Conservation (phyloP, 257 asterid genomes). For the Thymus quinquecostatus region DNA sequence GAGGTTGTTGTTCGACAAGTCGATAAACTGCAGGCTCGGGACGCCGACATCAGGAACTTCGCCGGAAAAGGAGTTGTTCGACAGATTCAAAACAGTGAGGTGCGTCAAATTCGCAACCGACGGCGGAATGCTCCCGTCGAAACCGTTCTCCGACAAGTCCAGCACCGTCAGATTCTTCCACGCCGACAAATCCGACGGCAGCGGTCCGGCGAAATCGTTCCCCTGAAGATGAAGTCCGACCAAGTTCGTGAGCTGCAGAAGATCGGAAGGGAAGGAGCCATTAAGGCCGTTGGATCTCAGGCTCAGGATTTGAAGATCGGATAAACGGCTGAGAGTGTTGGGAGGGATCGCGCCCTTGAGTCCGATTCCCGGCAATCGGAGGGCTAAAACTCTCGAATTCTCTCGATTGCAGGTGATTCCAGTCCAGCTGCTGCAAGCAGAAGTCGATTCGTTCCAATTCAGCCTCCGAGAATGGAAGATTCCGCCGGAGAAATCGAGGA, state of each 20-base stretch:
- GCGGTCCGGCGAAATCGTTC: conserved; percentile 46
- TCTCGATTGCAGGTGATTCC: conserved; percentile 50
- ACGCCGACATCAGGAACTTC: conserved; percentile 48
- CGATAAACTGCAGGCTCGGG: conserved; percentile 46
- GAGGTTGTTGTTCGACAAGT: conserved; percentile 56
- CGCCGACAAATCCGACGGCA: conserved; percentile 46
- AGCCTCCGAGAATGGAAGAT: conserved; percentile 38
- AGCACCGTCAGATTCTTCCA: conserved; percentile 50
- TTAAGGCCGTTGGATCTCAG: conserved; percentile 50
- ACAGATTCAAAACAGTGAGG: conserved; percentile 42
- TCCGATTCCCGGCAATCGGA: conserved; percentile 53
- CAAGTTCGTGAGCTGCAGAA: conserved; percentile 42
- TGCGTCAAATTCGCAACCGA: conserved; percentile 44
- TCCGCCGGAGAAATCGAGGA: conserved; percentile 46
- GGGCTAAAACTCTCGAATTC: conserved; percentile 40
- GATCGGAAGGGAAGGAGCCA: conserved; percentile 55
- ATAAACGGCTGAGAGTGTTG: conserved; percentile 52
- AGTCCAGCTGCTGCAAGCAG: conserved; percentile 51
- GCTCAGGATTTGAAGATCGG: conserved; percentile 51
- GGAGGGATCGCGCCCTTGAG: conserved; percentile 45
- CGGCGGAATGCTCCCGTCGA: conserved; percentile 47
- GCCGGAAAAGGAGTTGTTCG: conserved; percentile 54
- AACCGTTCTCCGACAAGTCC: conserved; percentile 45
- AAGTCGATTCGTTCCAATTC: conserved; percentile 42
- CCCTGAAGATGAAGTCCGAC: conserved; percentile 47